phyloP scores from a whole-genome alignment of 2,329 filamentous ascomycete species.

The Paecilomyces formosus region DNA sequence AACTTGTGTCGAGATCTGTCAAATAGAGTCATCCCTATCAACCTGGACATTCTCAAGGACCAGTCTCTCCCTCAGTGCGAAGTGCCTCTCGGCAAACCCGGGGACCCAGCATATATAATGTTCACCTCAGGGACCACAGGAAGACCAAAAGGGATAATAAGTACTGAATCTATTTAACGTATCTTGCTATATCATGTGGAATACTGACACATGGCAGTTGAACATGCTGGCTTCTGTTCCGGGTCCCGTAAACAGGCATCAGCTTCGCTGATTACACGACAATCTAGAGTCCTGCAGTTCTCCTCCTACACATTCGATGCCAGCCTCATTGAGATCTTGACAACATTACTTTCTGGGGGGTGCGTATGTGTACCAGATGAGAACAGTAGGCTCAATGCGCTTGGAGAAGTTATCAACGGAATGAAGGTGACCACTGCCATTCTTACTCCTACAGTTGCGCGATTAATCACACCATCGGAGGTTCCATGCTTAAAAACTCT shows the following conservation, averaged over 20 bases:
- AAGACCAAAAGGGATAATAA: constrained; percentile 47
- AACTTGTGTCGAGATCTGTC: constrained; percentile 1
- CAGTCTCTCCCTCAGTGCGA: background rate
- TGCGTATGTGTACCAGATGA: constrained; percentile 40
- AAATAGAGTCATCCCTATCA: constrained; percentile 2
- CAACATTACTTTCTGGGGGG: constrained; percentile 30
- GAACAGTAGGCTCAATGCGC: constrained; percentile 35
- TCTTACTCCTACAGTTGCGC: constrained; percentile 47
- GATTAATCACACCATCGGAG: constrained; percentile 21
- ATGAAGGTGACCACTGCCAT: constrained; percentile 43
- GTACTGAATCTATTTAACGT: background rate
- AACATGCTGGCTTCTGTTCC: constrained; percentile 48
- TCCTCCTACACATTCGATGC: constrained; percentile 40
- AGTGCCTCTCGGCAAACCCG: background rate
- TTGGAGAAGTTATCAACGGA: constrained; percentile 17
- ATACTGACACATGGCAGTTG: constrained; percentile 30
- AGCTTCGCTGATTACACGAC: constrained; percentile 37
- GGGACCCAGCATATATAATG: constrained; percentile 38
- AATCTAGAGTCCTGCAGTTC: constrained; percentile 31
- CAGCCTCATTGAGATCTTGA: constrained; percentile 29
- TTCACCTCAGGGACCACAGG: constrained; percentile 47
- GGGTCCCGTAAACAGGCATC: constrained; percentile 41
- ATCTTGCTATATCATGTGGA: background rate
- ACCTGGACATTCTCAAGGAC: background rate
- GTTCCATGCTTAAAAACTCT: constrained; percentile 26